Percentiles rank a stretch among this genome's conserved stretches.
Conservation (phyloP, 139 green algal genomes). For the Closterium sp. region DNA sequence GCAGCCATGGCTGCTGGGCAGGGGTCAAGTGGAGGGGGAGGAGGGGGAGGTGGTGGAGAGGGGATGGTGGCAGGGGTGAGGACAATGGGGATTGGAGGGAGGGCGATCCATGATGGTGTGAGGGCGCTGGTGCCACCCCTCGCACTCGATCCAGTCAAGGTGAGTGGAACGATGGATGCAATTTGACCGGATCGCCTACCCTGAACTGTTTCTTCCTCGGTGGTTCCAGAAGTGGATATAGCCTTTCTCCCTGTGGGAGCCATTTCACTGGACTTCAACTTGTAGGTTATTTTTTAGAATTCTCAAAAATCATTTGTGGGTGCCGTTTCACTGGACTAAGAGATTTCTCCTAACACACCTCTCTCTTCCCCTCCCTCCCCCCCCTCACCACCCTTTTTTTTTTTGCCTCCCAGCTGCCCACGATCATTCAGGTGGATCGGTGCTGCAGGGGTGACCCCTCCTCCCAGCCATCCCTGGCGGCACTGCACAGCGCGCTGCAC, state of each 20-base stretch:
- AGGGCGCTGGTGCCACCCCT: not conserved
- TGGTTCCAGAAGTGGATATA: too few relatives aligned
- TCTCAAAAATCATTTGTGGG: too few relatives aligned
- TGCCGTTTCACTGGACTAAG: too few relatives aligned
- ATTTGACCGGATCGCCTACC: too few relatives aligned
- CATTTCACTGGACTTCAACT: too few relatives aligned
- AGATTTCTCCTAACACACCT: too few relatives aligned
- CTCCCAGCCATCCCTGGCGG: constrained; percentile 11
- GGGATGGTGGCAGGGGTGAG: not conserved
- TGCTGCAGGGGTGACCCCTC: not conserved
- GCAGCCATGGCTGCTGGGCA: not conserved
- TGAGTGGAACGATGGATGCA: too few relatives aligned
- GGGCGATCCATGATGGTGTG: constrained; percentile 5
- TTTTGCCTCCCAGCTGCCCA: not conserved
- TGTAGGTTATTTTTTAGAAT: too few relatives aligned
- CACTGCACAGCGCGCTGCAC: constrained; percentile 29
- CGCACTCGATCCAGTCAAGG: not conserved
- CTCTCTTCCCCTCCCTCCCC: too few relatives aligned
- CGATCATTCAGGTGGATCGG: not conserved
- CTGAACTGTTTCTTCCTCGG: too few relatives aligned
- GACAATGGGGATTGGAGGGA: not conserved
- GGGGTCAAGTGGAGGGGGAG: not conserved
- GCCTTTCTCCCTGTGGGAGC: too few relatives aligned
- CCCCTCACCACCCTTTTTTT: too few relatives aligned
- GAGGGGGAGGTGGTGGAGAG: not conserved